Conservation (phyloP, 164 flowering plant species). For the Nymphaea thermarum region DNA sequence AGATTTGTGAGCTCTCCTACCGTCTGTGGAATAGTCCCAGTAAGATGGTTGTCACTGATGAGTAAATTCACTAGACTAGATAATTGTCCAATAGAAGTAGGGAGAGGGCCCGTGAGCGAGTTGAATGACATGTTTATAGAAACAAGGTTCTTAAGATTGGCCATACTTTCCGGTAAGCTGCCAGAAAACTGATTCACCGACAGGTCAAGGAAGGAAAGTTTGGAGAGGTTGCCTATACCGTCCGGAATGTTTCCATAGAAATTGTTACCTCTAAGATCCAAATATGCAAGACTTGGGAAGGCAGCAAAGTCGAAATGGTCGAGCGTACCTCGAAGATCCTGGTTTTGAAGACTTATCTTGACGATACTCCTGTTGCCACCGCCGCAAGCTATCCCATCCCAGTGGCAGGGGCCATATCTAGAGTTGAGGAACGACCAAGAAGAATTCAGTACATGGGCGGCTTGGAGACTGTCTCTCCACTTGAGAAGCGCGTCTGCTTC, state of each 20-base stretch:
- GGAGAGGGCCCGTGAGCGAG: background rate
- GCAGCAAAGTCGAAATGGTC: slow-evolving; percentile 9
- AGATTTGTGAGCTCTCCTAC: slow-evolving; percentile 12
- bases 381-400: slow-evolving; percentile 15
- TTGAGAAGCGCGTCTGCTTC: slow-evolving; percentile 14
- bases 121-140: background rate
- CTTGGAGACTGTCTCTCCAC: slow-evolving; percentile 18
- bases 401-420: slow-evolving; percentile 13
- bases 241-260: slow-evolving; percentile 11
- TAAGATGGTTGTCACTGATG: slow-evolving; percentile 1
- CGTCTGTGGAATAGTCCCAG: slow-evolving; percentile 7
- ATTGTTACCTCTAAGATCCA: slow-evolving; percentile 12
- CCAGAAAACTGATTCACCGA: background rate
- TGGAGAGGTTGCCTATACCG: slow-evolving; percentile 13
- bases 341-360: slow-evolving; percentile 2
- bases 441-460: slow-evolving; percentile 8
- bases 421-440: slow-evolving; percentile 14
- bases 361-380: background rate
- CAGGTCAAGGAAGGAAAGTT: slow-evolving; percentile 12
- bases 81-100: background rate
- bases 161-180: slow-evolving; percentile 11
- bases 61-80: background rate
- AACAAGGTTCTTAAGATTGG: slow-evolving; percentile 4
- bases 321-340: slow-evolving; percentile 8
- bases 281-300: slow-evolving; percentile 7